These are phyloP conservation scores for Phytophthora citricola DNA, from an alignment of 352 stramenopile species.

Conservation along the genomic window DNA sequence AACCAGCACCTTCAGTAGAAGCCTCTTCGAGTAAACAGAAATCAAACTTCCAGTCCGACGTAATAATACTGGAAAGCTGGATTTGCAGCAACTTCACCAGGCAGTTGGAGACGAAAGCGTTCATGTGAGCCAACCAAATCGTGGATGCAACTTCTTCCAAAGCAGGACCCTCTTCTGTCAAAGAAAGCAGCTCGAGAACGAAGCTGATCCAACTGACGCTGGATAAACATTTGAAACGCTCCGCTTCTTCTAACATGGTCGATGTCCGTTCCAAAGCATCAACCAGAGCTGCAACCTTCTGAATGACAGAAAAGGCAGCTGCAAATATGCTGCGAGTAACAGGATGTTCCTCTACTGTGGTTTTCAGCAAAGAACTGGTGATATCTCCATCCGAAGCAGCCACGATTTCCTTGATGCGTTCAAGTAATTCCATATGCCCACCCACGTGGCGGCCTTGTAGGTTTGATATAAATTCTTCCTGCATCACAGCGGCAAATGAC, in stretches of 20 bases:
- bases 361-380: no score
- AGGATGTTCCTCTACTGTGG: conserved; percentile 13
- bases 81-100: conserved; percentile 37
- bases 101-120: conserved; percentile 29
- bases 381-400: conserved; percentile 2
- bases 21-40: conserved; percentile 15
- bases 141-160: conserved; percentile 5
- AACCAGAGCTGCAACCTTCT: conserved; percentile 27
- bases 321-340: conserved; percentile 27
- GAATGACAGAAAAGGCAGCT: conserved; percentile 27
- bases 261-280: conserved; percentile 15
- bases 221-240: conserved; percentile 18
- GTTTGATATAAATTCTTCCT: conserved; percentile 47
- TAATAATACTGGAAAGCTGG: conserved; percentile 40
- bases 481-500: conserved; percentile 29
- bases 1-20: not conserved
- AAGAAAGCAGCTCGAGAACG: conserved; percentile 10
- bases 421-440: conserved; percentile 5
- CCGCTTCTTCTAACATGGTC: conserved; percentile 12
- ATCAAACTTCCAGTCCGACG: conserved; percentile 57
- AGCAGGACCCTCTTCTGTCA: conserved; percentile 2
- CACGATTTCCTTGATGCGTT: conserved; percentile 17
- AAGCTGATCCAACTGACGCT: conserved; percentile 31
- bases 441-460: conserved; percentile 24
- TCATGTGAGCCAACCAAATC: conserved; percentile 29